A percentile compares a stretch with the other conserved stretches of the same genome.
Conservation (phyloP, 2,329 filamentous ascomycete genomes). For the Clarireedia homoeocarpa region DNA sequence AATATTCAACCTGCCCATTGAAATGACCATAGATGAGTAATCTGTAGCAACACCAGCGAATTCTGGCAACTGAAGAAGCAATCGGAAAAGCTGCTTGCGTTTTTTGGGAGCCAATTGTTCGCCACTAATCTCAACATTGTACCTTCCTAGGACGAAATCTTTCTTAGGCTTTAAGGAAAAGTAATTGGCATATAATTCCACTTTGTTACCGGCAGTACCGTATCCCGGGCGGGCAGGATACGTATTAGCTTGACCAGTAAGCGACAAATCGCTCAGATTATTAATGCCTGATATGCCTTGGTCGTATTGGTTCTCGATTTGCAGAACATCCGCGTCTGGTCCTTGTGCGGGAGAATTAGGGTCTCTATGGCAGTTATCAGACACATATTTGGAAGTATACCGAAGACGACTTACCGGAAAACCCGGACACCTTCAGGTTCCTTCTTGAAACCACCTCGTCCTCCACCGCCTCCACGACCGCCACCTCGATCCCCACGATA, state of each 20-base stretch:
- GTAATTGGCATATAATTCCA: constrained; percentile 28
- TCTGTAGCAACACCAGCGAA: constrained; percentile 22
- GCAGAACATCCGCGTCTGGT: constrained; percentile 22
- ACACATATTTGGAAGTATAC: neutral
- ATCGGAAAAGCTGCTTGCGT: constrained; percentile 11
- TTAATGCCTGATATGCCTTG: constrained; percentile 14
- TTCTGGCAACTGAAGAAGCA: constrained; percentile 25
- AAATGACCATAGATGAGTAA: constrained; percentile 25
- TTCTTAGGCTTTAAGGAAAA: constrained; percentile 21
- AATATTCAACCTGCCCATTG: constrained; percentile 7
- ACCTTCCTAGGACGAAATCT: constrained; percentile 21
- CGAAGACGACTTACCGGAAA: constrained; percentile 22
- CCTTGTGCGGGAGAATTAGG: constrained; percentile 16
- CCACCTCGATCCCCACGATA: neutral
- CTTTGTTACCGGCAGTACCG: constrained; percentile 22
- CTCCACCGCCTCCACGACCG: constrained; percentile 26
- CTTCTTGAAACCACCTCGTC: constrained; percentile 25
- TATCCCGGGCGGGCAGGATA: constrained; percentile 26
- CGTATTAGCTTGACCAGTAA: constrained; percentile 9
- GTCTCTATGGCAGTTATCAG: constrained; percentile 12
- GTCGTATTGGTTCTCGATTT: constrained; percentile 28
- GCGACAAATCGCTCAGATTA: constrained; percentile 15
- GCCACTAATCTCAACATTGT: constrained; percentile 25
- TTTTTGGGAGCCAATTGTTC: constrained; percentile 20
- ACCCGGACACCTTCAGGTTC: constrained; percentile 26